Conservation (phyloP, 2,329 filamentous ascomycete species). For the Cercospora janseana region DNA sequence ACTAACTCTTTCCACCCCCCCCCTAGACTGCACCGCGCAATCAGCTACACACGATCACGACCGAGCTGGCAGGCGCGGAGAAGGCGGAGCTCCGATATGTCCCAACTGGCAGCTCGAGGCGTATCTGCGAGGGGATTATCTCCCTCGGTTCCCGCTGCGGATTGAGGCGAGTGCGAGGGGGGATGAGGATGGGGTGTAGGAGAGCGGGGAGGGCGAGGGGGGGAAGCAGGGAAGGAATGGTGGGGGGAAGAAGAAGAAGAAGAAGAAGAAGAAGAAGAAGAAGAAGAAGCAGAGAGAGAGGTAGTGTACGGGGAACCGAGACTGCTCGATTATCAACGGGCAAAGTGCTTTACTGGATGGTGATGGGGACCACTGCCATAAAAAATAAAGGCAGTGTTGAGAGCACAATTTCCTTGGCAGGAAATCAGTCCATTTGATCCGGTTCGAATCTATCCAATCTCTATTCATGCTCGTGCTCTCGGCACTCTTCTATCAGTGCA, state of each 20-base stretch:
- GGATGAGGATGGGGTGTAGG: slow-evolving; percentile 22
- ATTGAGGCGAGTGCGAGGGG: slow-evolving; percentile 20
- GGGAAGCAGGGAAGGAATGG: slow-evolving; percentile 22
- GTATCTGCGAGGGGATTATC: slow-evolving; percentile 26
- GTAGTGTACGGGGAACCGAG: slow-evolving; percentile 18
- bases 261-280: slow-evolving; percentile 13
- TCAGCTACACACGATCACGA: background rate
- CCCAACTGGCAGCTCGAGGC: slow-evolving; percentile 29
- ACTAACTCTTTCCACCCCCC: too few species aligned
- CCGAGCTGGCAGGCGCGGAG: background rate
- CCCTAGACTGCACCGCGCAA: background rate
- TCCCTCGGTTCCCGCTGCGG: slow-evolving; percentile 12
- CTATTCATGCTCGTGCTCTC: too few species aligned
- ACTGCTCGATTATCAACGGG: slow-evolving; percentile 15
- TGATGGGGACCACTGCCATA: too few species aligned
- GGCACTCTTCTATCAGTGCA: too few species aligned
- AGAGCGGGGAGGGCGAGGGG: slow-evolving; percentile 23
- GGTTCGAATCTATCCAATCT: too few species aligned
- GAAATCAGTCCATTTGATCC: too few species aligned
- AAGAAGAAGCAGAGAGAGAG: slow-evolving; percentile 22
- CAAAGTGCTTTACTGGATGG: slow-evolving; percentile 3
- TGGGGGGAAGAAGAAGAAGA: slow-evolving; percentile 24
- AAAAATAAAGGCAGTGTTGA: too few species aligned
- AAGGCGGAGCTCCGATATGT: background rate
- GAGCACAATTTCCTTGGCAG: too few species aligned